Conservation (phyloP, 1,284 basidiomycete species). For the Marasmius fiardii region DNA sequence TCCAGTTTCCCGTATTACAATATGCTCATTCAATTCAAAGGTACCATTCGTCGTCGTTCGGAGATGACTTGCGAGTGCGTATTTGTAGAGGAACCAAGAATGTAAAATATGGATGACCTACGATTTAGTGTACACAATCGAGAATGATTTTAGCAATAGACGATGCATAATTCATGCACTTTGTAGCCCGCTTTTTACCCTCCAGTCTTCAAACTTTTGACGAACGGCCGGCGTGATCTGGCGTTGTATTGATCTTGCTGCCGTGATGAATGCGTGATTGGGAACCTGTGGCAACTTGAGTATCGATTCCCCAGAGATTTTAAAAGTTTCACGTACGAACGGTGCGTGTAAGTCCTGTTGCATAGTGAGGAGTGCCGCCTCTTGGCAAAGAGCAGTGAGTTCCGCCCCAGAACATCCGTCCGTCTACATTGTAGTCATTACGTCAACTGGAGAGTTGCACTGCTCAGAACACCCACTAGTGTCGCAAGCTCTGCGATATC, state of each 20-base stretch:
- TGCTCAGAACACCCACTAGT: conserved; percentile 51
- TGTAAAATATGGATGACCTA: background rate
- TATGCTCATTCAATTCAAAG: conserved; percentile 26
- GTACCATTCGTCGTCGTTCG: conserved; percentile 70
- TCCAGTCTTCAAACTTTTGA: conserved; percentile 68
- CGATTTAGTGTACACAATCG: background rate
- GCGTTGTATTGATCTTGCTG: conserved; percentile 70
- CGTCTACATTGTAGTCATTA: conserved; percentile 48
- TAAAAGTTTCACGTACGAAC: conserved; percentile 47
- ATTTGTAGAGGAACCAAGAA: background rate
- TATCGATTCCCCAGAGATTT: conserved; percentile 3
- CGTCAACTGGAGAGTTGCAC: conserved; percentile 1
- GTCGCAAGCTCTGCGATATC: conserved; percentile 70
- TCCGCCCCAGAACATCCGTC: conserved; percentile 97
- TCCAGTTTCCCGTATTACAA: background rate
- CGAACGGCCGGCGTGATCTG: conserved; percentile 89
- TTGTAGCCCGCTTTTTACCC: conserved; percentile 30
- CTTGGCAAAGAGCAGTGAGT: conserved; percentile 90
- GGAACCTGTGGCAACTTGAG: conserved; percentile 53
- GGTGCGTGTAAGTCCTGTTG: conserved; percentile 78
- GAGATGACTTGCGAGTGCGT: conserved; percentile 28
- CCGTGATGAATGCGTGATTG: conserved; percentile 70
- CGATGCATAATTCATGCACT: conserved; percentile 3
- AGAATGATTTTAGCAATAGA: background rate
- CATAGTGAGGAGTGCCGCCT: conserved; percentile 92